These are phyloP conservation scores for Acacia confusa DNA, from an alignment of 306 rosid species.

Conservation along the genomic window DNA sequence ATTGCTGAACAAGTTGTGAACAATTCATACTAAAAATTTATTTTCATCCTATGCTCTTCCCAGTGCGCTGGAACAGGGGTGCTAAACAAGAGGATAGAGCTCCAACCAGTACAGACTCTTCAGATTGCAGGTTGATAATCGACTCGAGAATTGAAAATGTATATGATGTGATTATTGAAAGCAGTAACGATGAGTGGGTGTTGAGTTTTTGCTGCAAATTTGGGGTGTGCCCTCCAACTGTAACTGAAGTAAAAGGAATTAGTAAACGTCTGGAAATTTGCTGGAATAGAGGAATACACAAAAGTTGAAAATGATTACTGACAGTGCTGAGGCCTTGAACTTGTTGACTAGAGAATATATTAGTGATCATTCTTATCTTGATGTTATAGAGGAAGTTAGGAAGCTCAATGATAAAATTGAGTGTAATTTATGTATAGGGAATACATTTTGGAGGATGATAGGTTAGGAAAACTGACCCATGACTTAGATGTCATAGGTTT, in stretches of 20 bases:
- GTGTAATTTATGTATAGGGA: neutral
- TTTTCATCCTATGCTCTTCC: neutral
- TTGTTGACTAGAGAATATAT: neutral
- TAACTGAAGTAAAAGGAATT: neutral
- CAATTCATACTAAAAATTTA: neutral
- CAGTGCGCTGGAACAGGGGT: neutral
- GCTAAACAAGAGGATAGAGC: neutral
- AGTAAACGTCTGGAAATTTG: neutral
- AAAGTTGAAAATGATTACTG: neutral
- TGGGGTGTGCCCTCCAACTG: neutral
- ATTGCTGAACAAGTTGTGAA: neutral
- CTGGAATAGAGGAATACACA: neutral
- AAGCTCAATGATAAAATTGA: neutral
- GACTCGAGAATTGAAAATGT: neutral
- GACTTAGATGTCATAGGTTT: neutral
- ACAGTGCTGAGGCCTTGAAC: neutral
- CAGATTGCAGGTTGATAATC: neutral
- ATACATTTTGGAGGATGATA: neutral
- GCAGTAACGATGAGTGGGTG: neutral
- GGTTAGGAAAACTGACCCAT: neutral
- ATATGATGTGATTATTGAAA: neutral
- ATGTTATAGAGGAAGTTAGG: neutral
- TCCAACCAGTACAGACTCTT: neutral
- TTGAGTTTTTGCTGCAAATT: conserved; percentile 38
- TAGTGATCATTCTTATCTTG: neutral